phyloP scores from a whole-genome alignment of 306 rosid genomes.

The Pueraria montana region DNA sequence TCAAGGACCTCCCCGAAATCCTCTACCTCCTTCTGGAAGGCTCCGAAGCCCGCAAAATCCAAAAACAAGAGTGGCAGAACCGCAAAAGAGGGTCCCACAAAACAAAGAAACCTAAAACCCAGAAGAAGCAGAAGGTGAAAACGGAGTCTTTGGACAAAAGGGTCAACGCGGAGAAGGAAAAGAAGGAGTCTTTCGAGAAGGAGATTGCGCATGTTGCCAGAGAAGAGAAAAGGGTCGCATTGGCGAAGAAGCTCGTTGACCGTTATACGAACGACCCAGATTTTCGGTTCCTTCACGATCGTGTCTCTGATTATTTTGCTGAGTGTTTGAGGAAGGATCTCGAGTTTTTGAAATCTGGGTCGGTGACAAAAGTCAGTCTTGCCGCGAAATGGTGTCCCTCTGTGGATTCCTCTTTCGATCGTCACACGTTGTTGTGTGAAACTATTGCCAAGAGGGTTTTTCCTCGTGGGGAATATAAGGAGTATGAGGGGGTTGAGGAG shows the following conservation, averaged over 20 bases:
- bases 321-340: conserved; percentile 64
- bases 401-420: conserved; percentile 72
- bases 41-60: conserved; percentile 44
- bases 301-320: conserved; percentile 65
- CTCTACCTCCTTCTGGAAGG: conserved; percentile 71
- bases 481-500: conserved; percentile 71
- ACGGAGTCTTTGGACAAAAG: not conserved
- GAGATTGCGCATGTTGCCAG: conserved; percentile 54
- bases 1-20: conserved; percentile 81
- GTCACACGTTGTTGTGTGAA: conserved; percentile 69
- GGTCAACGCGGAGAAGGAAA: conserved; percentile 4
- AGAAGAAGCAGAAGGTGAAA: not conserved
- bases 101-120: no score
- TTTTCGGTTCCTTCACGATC: conserved; percentile 59
- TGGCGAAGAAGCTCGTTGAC: conserved; percentile 69
- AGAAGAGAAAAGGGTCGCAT: conserved; percentile 53
- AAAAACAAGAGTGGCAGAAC: conserved; percentile 48
- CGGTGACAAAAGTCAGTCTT: conserved; percentile 54
- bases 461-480: conserved; percentile 55
- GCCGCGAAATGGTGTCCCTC: conserved; percentile 93
- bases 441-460: conserved; percentile 70
- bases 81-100: not conserved
- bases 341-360: conserved; percentile 50
- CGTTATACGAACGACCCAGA: conserved; percentile 52
- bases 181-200: conserved; percentile 18